Percentiles rank a stretch among this genome's conserved stretches.
phyloP scores from a whole-genome alignment of 768 basidiomycete genomes.

The Leucosporidium scottii region DNA sequence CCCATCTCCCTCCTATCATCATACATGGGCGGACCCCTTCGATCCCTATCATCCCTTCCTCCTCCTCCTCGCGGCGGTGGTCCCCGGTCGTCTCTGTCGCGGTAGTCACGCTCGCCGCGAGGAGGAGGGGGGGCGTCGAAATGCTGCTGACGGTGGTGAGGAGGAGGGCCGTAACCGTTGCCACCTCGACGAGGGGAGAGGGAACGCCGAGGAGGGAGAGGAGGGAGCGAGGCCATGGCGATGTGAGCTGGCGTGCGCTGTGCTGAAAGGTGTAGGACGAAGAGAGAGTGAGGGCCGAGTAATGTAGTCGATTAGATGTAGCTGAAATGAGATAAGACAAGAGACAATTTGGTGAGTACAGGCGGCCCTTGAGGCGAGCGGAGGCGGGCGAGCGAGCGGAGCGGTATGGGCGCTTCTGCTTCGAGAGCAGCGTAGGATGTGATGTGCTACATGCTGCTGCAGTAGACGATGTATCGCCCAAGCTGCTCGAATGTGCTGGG shows the following conservation, averaged over 20 bases:
- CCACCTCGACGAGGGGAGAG: background rate
- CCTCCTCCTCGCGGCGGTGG: background rate
- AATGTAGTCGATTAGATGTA: no score
- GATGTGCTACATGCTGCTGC: no score
- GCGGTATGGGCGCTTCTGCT: background rate
- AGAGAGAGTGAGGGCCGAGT: no score
- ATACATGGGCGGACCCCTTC: background rate
- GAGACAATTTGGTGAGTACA: background rate
- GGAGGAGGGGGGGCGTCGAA: background rate
- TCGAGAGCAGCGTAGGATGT: background rate
- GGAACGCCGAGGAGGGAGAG: background rate
- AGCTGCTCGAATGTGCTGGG: no score
- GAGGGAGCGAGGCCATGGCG: background rate
- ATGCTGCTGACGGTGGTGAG: no score
- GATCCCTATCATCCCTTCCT: background rate
- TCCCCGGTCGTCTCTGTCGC: background rate
- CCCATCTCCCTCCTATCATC: background rate
- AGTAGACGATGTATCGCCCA: no score
- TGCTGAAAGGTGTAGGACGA: no score
- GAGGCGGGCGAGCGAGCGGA: background rate
- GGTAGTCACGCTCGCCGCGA: background rate
- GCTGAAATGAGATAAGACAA: background rate
- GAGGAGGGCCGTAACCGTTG: no score
- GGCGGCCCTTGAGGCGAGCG: background rate
- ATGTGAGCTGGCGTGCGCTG: background rate